Evolutionary conservation across 2,329 filamentous ascomycete genomes (phyloP).

Genomic region (Cordyceps militaris): DNA sequence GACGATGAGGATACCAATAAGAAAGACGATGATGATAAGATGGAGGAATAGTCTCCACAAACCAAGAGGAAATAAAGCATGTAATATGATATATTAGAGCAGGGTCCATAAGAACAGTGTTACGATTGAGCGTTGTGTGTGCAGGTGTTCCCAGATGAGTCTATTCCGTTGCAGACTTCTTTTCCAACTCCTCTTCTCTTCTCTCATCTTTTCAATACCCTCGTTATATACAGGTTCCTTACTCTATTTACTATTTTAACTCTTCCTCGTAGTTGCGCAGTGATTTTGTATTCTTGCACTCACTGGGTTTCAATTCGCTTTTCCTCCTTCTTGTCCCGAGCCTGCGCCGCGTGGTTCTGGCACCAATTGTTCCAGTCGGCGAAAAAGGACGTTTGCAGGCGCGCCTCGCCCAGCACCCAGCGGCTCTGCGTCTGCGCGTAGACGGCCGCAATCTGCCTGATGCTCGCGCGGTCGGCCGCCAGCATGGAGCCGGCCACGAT

Average conservation of each 20-base stretch:
- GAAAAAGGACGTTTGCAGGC: slow-evolving; percentile 60
- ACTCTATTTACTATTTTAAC: no score
- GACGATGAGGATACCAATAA: slow-evolving; percentile 62
- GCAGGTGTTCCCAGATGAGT: slow-evolving; percentile 15
- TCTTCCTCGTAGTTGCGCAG: no score
- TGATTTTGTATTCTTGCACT: no score
- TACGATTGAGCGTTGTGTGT: slow-evolving; percentile 26
- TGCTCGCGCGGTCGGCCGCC: slow-evolving; percentile 42
- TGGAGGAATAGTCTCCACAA: slow-evolving; percentile 64
- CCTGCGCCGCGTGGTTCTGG: slow-evolving; percentile 39
- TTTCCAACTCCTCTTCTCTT: no score
- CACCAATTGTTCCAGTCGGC: slow-evolving; percentile 71
- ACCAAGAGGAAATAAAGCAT: slow-evolving; percentile 17
- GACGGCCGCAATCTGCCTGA: slow-evolving; percentile 52
- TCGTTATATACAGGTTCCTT: neutral
- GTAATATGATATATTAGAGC: slow-evolving; percentile 29
- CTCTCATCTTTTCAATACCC: no score
- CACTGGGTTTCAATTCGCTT: no score
- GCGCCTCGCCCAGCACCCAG: slow-evolving; percentile 52
- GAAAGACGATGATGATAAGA: slow-evolving; percentile 65
- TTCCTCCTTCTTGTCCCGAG: slow-evolving; percentile 16
- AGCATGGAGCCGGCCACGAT: slow-evolving; percentile 58
- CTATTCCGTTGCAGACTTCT: neutral
- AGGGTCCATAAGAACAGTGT: slow-evolving; percentile 1
- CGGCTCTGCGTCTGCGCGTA: slow-evolving; percentile 53